Evolutionary conservation across 2,329 filamentous ascomycete genomes (phyloP), one percentile per base, ranked within the genome.

Genomic region (Lachnum nothofagi): DNA sequence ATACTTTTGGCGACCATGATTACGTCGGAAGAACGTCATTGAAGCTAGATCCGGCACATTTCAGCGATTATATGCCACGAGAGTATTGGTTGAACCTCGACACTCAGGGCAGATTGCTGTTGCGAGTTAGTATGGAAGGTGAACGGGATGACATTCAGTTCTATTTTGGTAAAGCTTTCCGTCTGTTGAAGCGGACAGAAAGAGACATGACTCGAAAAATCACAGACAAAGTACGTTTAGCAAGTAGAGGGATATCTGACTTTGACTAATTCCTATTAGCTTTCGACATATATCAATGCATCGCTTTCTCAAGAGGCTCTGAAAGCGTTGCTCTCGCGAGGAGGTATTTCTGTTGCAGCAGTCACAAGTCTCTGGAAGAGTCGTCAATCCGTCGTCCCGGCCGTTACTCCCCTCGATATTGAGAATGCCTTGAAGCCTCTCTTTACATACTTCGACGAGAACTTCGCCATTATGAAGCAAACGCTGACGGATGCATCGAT

Each of bases 31-130:
- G 93, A 54, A 97, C 93, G n/a, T 95, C 90, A 17, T 76, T 98
- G 56, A 98, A 98, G 70, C 76, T 98, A n/a, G 93, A 98, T 61
- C 93, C 93, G n/a, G 79, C 88, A 33, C 91, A 96, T 70, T 98
- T 98, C 69, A 85, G 89, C 60, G 93, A 98, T 67, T 98, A 95
- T 65, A 75, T 97, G 58, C 93, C 93, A 14, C 82, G 91, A 55
- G 93, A 98, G 67, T 97, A 95, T 67, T 98, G 93, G 93, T 80
- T 98, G 16, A 91, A 97, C 64, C 79, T 98, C 40, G 93, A 98
- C 66, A 95, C 91, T 0, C 93, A 98, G 67, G 93, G 93, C 6
- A 80, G 91, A 43, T 70, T 98, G 25, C 71, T 98, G 49, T 79
- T 98, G 44, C 81, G 91, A 54, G 90, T 98, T 44, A 96, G 90